Percentiles rank a stretch among this genome's conserved stretches.
These are phyloP conservation scores for Pogostemon cablin DNA, from an alignment of 257 asterid species.

Conservation along the genomic window DNA sequence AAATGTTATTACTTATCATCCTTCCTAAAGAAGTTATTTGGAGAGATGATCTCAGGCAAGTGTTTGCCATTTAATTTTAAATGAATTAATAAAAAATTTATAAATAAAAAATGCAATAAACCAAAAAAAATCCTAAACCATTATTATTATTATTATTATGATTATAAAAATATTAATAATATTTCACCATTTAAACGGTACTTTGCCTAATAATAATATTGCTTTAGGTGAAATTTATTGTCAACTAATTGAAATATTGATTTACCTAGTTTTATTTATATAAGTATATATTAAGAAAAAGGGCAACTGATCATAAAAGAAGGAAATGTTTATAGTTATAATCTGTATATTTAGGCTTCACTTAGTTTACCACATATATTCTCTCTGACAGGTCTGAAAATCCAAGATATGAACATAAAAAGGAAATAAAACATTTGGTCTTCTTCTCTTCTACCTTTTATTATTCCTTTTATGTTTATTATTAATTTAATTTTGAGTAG, in stretches of 20 bases:
- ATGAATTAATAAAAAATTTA: too few relatives aligned
- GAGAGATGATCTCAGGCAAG: too few relatives aligned
- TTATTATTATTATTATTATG: too few relatives aligned
- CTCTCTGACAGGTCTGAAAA: slow-evolving; percentile 39
- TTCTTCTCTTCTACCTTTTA: slow-evolving; percentile 13
- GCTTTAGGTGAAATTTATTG: too few relatives aligned
- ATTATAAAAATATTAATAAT: too few relatives aligned
- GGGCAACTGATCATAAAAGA: neutral
- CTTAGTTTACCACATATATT: slow-evolving; percentile 15
- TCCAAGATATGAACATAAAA: slow-evolving; percentile 31
- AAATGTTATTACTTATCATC: too few relatives aligned
- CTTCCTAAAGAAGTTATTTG: too few relatives aligned
- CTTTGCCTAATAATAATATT: too few relatives aligned
- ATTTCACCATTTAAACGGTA: too few relatives aligned
- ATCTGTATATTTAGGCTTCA: slow-evolving; percentile 23
- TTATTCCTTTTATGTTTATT: neutral
- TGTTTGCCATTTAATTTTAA: too few relatives aligned
- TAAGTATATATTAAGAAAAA: neutral
- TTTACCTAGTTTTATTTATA: neutral
- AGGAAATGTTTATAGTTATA: slow-evolving; percentile 1
- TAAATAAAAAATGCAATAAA: too few relatives aligned
- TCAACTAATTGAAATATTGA: neutral
- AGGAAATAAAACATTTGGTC: slow-evolving; percentile 6
- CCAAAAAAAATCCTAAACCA: too few relatives aligned
- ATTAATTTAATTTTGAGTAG: neutral